phyloP scores from a whole-genome alignment of 148 eudicot genomes.

The Rhododendron griersonianum region DNA sequence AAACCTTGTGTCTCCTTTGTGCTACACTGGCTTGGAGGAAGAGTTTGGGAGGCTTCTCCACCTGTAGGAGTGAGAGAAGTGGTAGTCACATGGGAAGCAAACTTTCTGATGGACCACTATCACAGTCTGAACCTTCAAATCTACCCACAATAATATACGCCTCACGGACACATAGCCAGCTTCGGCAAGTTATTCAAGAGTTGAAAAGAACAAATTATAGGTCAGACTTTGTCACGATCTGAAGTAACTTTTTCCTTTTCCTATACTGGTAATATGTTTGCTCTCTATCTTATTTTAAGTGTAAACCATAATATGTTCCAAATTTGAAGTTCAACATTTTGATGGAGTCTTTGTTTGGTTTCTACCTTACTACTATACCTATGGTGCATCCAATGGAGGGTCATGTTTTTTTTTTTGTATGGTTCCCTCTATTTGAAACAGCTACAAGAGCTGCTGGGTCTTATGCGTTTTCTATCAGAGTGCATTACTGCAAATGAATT shows the following conservation, averaged over 20 bases:
- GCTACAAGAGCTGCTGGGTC: neutral
- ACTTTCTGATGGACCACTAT: constrained; percentile 29
- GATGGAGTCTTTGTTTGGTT: neutral
- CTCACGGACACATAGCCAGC: constrained; percentile 97
- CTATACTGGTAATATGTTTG: neutral
- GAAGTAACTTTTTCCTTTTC: neutral
- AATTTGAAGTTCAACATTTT: neutral
- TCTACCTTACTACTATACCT: neutral
- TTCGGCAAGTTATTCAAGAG: constrained; percentile 86
- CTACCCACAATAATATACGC: constrained; percentile 75
- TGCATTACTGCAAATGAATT: neutral
- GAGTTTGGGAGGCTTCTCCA: constrained; percentile 76
- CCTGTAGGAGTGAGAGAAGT: constrained; percentile 24
- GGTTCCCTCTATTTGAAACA: neutral
- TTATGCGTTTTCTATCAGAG: neutral
- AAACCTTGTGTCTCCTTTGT: constrained; percentile 93
- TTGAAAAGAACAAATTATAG: constrained; percentile 86
- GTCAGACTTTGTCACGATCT: constrained; percentile 31
- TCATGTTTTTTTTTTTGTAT: too few species aligned
- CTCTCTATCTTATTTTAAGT: neutral
- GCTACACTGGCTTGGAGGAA: constrained; percentile 94
- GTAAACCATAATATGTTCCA: neutral
- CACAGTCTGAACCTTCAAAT: constrained; percentile 35
- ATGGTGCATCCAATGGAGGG: neutral
- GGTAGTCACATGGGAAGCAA: constrained; percentile 18